Evolutionary conservation across 1,284 basidiomycete species (phyloP).

Genomic region (Neolentinus lepideus): DNA sequence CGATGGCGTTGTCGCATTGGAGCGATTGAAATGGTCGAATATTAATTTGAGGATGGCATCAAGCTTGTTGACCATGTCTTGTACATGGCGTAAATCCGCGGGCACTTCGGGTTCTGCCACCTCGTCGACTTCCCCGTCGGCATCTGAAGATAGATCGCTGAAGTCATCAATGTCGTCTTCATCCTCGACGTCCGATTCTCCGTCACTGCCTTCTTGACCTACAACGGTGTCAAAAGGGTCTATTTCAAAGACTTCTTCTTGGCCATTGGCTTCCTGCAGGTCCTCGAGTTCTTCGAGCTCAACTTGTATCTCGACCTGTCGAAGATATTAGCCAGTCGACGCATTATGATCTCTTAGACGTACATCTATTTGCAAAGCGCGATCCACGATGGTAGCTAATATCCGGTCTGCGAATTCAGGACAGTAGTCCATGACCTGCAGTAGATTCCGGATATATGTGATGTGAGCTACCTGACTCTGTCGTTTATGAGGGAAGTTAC

Average conservation of each 20-base stretch:
- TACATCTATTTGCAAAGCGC: constrained; percentile 93
- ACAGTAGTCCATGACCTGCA: constrained; percentile 85
- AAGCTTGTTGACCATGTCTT: constrained; percentile 85
- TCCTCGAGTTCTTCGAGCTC: constrained; percentile 91
- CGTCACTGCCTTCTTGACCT: constrained; percentile 60
- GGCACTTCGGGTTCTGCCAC: constrained; percentile 32
- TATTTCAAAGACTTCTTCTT: constrained; percentile 62
- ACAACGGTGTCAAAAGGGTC: constrained; percentile 83
- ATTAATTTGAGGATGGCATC: constrained; percentile 84
- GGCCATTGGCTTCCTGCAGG: constrained; percentile 45
- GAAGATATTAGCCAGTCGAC: constrained; percentile 5
- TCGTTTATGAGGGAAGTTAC: constrained; percentile 90
- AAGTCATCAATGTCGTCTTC: constrained; percentile 40
- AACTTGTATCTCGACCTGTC: constrained; percentile 92
- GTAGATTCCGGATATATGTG: constrained; percentile 89
- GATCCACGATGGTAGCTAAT: constrained; percentile 80
- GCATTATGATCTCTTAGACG: constrained; percentile 20
- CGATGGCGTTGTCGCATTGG: constrained; percentile 21
- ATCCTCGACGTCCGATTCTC: constrained; percentile 47
- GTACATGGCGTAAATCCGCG: constrained; percentile 61
- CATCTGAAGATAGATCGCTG: constrained; percentile 65
- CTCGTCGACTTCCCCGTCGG: constrained; percentile 43
- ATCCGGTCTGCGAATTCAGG: constrained; percentile 85
- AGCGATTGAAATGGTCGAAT: constrained; percentile 73
- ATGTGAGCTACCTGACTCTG: constrained; percentile 78